Conservation (phyloP, 2,329 filamentous ascomycete species). For the Chaetomiaceae sp. region DNA sequence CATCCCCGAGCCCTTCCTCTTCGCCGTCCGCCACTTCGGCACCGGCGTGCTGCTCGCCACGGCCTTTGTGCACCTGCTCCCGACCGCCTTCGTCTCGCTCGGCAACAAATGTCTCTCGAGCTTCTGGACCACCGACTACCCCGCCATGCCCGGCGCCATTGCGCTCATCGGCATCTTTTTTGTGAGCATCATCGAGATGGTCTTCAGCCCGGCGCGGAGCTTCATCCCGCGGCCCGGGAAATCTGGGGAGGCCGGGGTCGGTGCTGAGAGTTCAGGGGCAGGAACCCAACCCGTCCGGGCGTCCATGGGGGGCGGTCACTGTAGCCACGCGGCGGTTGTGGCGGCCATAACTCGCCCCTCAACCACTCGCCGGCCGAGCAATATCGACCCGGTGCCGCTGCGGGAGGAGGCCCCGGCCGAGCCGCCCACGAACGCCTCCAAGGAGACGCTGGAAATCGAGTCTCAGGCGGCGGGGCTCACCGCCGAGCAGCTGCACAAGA, state of each 20-base stretch:
- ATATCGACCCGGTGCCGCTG: constrained; percentile 9
- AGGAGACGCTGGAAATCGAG: constrained; percentile 14
- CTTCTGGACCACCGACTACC: constrained; percentile 75
- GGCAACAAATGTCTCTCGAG: constrained; percentile 67
- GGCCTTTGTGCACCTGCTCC: constrained; percentile 73
- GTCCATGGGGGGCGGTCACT: constrained; percentile 14
- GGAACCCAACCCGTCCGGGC: neutral
- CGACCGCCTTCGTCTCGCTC: constrained; percentile 62
- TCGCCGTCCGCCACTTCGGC: constrained; percentile 63
- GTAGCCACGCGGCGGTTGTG: constrained; percentile 15
- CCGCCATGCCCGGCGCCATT: constrained; percentile 73
- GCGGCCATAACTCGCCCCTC: constrained; percentile 16
- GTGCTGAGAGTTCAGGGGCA: neutral
- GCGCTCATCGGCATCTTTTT: constrained; percentile 74
- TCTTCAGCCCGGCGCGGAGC: constrained; percentile 42
- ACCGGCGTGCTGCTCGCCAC: constrained; percentile 81
- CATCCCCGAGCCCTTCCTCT: constrained; percentile 53
- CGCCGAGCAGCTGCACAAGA: constrained; percentile 55
- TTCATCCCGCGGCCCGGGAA: constrained; percentile 14
- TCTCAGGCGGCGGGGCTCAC: constrained; percentile 28
- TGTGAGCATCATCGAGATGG: constrained; percentile 65
- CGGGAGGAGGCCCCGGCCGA: neutral
- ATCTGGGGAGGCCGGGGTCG: too few species aligned
- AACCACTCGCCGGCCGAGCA: neutral
- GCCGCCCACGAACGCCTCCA: neutral